These are phyloP conservation scores for Suillus discolor DNA, from an alignment of 768 basidiomycete genomes.

Conservation along the genomic window DNA sequence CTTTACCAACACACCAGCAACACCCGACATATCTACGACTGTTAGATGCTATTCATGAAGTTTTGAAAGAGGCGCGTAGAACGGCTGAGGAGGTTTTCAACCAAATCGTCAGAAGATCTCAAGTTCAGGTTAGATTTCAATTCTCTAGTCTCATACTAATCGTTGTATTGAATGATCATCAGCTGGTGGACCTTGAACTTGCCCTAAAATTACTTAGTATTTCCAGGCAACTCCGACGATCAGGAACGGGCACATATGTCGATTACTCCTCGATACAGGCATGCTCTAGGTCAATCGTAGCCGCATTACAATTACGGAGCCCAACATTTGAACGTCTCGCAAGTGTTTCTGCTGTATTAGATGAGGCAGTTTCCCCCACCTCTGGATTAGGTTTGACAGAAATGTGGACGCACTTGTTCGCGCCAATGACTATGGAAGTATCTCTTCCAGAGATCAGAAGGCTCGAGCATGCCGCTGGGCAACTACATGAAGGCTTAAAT, in stretches of 20 bases:
- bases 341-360: constrained; percentile 41
- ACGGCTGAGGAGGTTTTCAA: constrained; percentile 23
- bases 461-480: constrained; percentile 15
- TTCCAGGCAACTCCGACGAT: constrained; percentile 45
- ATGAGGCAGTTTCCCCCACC: constrained; percentile 54
- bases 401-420: constrained; percentile 63
- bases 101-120: constrained; percentile 17
- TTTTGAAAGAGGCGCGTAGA: constrained; percentile 24
- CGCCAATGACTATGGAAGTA: constrained; percentile 17
- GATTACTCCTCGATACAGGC: constrained; percentile 72
- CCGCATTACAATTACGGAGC: constrained; percentile 40
- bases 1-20: constrained; percentile 3
- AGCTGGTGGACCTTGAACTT: constrained; percentile 36
- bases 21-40: constrained; percentile 11
- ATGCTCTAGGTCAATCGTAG: constrained; percentile 54
- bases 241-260: constrained; percentile 40
- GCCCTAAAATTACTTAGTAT: constrained; percentile 41
- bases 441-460: constrained; percentile 22
- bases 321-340: constrained; percentile 36
- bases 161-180: not conserved
- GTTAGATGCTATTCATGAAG: constrained; percentile 22
- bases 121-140: constrained; percentile 29
- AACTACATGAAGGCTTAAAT: not conserved
- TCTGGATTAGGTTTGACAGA: constrained; percentile 73
- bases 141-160: not conserved